phyloP scores from a whole-genome alignment of 305 asterid genomes.

The Solanum hybrid region DNA sequence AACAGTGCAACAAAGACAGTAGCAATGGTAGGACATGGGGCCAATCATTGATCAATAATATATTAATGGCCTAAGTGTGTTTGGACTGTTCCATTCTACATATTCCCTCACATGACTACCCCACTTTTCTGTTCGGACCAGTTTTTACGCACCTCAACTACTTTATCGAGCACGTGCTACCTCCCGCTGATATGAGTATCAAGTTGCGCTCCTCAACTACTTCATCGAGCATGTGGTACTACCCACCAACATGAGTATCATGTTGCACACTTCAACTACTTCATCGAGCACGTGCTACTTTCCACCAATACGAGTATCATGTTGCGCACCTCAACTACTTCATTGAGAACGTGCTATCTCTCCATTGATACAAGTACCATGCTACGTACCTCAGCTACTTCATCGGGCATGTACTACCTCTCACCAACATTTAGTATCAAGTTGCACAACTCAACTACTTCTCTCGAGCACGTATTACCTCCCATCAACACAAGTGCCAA shows the following conservation, averaged over 20 bases:
- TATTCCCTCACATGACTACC: not conserved
- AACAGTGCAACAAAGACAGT: not conserved
- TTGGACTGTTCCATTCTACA: not conserved
- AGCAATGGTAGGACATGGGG: not conserved
- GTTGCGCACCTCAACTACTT: not conserved
- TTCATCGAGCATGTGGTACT: fast-evolving
- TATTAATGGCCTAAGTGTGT: not conserved
- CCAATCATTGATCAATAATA: not conserved
- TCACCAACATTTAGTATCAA: not conserved
- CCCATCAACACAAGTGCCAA: not conserved
- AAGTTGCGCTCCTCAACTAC: not conserved
- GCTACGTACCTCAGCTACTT: not conserved
- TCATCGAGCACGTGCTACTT: fast-evolving
- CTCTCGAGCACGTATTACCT: not conserved
- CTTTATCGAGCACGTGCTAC: fast-evolving
- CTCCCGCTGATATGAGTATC: not conserved
- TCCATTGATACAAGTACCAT: not conserved
- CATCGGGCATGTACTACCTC: not conserved
- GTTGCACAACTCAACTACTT: not conserved
- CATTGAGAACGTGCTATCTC: fast-evolving
- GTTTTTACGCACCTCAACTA: not conserved
- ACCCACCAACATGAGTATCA: not conserved
- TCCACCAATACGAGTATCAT: not conserved
- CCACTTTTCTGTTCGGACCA: not conserved
- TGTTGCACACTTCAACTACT: not conserved